Evolutionary conservation across 176 grass and related monocot species (phyloP), one percentile per base, ranked within the genome.

Genomic region (Poa annua): DNA sequence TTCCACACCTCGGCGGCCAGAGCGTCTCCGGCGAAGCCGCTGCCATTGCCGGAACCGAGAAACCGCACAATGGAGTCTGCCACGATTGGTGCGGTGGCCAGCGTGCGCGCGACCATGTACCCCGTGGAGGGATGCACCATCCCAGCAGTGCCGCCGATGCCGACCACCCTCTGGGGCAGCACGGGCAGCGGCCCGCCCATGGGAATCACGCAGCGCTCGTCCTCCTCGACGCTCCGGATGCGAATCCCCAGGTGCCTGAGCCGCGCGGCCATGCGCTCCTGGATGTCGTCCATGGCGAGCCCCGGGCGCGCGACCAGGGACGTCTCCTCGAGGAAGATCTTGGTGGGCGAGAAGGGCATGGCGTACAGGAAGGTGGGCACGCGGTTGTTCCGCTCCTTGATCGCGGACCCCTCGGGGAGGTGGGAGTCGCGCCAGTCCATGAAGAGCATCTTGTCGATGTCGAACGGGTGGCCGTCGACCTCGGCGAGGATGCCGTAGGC

Each of bases 391-490:
- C 85, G 85, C 29, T 87, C 84, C 82, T 66, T 91, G 76, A 95
- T 74, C 53, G 73, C 80, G 8, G 96, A 79, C 0, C 85, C 88
- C 7, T 85, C 73, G 29, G 77, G 66, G 11, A 98, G 91, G 85
- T 98, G 96, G 1, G 96, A 88, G 85, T 98, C 93, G 77, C 96
- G 91, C 96, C 96, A 93, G 87, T 98, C 96, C 96, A 98, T 98
- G 85, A 98, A 98, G 78, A 98, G 87, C 96, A 98, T 98, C 77
- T 95, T 98, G 83, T 98, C 91, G 85, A 95, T 69, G 83, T 98
- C 96, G 59, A 98, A 98, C 6, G 96, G 96, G 83, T 98, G 96
- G 12, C 19, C 88, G 70, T 98, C 96, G 20, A 98, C 96, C 86
- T 98, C 93, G 32, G 96, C 93, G 61, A 98, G 84, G 81, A 98